These are phyloP conservation scores for Drechslerella dactyloides DNA, from an alignment of 2,329 filamentous ascomycete species.

Conservation along the genomic window DNA sequence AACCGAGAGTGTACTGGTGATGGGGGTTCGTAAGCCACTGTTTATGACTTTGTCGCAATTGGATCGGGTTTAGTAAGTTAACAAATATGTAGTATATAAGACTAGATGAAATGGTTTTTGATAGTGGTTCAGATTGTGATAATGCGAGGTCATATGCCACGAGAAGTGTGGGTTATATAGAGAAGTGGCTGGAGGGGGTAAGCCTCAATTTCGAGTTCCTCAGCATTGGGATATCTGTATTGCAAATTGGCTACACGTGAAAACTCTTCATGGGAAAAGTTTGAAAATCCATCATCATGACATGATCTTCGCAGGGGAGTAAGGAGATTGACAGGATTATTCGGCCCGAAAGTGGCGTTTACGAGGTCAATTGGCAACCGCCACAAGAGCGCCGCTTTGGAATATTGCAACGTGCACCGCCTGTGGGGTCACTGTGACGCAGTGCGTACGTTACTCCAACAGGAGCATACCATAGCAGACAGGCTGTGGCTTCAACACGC, in stretches of 20 bases:
- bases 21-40: background rate
- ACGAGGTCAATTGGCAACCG: background rate
- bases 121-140: background rate
- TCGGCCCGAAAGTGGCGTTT: background rate
- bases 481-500: conserved; percentile 9
- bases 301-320: conserved; percentile 24
- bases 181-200: conserved; percentile 18
- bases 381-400: background rate
- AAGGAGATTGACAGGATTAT: background rate
- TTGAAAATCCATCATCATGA: conserved; percentile 43
- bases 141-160: background rate
- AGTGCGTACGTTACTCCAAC: conserved; percentile 33
- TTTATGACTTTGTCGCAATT: too few relatives aligned
- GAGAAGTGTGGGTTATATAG: conserved; percentile 26
- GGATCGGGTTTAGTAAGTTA: too few relatives aligned
- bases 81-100: too few relatives aligned
- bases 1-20: conserved; percentile 23
- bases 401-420: background rate
- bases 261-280: conserved; percentile 8
- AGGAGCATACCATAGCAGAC: background rate
- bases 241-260: background rate
- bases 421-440: conserved; percentile 35
- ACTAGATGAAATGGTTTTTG: too few relatives aligned
- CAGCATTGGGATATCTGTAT: background rate
- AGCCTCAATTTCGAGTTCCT: background rate